Percentiles rank a stretch among this genome's conserved stretches.
Conservation (phyloP, 1,284 basidiomycete genomes). For the Ceratobasidium sp. region DNA sequence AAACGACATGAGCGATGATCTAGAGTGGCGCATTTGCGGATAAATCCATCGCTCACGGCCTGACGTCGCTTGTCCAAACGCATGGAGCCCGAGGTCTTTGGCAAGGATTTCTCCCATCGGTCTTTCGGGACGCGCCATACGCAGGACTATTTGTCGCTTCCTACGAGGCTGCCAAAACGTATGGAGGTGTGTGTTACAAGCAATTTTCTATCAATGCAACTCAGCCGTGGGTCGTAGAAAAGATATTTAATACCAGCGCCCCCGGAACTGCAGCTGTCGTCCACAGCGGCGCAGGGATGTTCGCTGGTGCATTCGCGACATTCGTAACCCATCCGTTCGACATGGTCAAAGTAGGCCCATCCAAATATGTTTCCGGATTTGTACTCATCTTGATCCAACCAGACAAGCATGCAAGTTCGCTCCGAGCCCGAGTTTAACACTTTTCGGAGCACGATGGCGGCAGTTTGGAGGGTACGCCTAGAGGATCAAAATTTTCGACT, state of each 20-base stretch:
- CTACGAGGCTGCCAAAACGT: slow-evolving; percentile 87
- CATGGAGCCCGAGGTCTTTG: slow-evolving; percentile 85
- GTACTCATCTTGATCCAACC: slow-evolving; percentile 43
- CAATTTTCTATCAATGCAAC: slow-evolving; percentile 19
- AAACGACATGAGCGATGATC: background rate
- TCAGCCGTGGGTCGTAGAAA: slow-evolving; percentile 5
- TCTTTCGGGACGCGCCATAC: slow-evolving; percentile 94
- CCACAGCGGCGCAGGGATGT: slow-evolving; percentile 50
- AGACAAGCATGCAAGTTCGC: slow-evolving; percentile 92
- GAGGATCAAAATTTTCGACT: background rate
- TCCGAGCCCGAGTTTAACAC: slow-evolving; percentile 78
- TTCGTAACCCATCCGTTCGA: slow-evolving; percentile 90
- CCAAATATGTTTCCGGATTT: background rate
- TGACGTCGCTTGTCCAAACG: slow-evolving; percentile 70
- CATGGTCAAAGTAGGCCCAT: slow-evolving; percentile 78
- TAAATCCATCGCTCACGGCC: slow-evolving; percentile 70
- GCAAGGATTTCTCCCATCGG: slow-evolving; percentile 90
- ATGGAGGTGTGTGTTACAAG: slow-evolving; percentile 65
- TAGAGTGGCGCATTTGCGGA: slow-evolving; percentile 88
- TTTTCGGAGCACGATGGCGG: slow-evolving; percentile 70
- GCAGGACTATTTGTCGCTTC: slow-evolving; percentile 93
- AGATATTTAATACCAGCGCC: slow-evolving; percentile 24
- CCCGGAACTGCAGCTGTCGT: slow-evolving; percentile 27
- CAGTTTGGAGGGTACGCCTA: slow-evolving; percentile 74
- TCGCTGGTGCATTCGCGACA: slow-evolving; percentile 84